Percentiles rank a stretch among this genome's conserved stretches.
Conservation (phyloP, 169 alveolate species). For the Sarcocystis neurona region DNA sequence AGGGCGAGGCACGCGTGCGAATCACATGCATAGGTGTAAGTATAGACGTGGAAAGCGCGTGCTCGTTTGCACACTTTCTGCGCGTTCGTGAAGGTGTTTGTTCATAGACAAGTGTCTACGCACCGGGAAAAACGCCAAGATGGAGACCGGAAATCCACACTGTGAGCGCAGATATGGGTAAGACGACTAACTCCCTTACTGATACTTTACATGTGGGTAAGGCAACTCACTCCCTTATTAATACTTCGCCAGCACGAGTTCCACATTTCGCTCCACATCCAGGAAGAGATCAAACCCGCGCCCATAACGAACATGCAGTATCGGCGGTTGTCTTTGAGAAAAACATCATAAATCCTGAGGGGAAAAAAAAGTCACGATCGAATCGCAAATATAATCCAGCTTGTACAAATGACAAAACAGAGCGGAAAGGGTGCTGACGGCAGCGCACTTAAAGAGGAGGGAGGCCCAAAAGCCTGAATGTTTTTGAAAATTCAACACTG, state of each 20-base stretch:
- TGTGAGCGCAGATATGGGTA: background rate
- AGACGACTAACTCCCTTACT: background rate
- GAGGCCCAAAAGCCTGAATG: no score
- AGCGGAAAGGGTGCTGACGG: no score
- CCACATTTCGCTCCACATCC: slow-evolving; percentile 56
- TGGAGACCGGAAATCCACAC: background rate
- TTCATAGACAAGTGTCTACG: background rate
- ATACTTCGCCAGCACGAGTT: slow-evolving; percentile 46
- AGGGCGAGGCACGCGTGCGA: no score
- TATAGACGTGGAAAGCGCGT: no score
- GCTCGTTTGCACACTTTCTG: no score
- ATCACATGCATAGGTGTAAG: no score
- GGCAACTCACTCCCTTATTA: slow-evolving; percentile 44
- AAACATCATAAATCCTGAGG: slow-evolving; percentile 41
- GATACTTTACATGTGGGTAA: background rate
- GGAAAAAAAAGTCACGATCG: background rate
- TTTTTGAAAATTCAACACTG: no score
- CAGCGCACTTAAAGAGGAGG: no score
- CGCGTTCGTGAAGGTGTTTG: no score
- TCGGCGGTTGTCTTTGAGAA: slow-evolving; percentile 45
- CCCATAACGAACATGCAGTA: slow-evolving; percentile 47
- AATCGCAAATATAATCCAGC: background rate
- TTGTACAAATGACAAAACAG: background rate
- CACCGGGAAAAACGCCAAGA: background rate
- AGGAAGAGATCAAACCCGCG: slow-evolving; percentile 43